A percentile compares a stretch with the other conserved stretches of the same genome.
Evolutionary conservation across 306 rosid genomes (phyloP).

Genomic region (Medicago lupulina): DNA sequence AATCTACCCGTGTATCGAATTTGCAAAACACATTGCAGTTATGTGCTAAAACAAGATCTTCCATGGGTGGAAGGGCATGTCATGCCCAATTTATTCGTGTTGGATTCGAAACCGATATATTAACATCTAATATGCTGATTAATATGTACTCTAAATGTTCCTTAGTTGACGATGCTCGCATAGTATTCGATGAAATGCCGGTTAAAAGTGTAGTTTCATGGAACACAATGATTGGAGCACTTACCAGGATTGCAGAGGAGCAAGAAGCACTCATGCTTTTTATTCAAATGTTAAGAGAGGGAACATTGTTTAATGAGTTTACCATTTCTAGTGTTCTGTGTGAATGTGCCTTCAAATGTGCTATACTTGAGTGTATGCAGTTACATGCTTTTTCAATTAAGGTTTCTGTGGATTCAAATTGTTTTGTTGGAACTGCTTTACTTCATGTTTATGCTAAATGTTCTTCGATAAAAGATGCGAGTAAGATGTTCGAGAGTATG

Average conservation of each 20-base stretch:
- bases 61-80: slow-evolving; percentile 62
- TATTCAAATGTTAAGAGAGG: slow-evolving; percentile 72
- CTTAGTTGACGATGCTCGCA: slow-evolving; percentile 55
- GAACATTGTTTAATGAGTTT: slow-evolving; percentile 67
- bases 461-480: slow-evolving; percentile 67
- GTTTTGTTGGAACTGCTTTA: slow-evolving; percentile 83
- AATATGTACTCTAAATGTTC: slow-evolving; percentile 80
- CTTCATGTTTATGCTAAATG: slow-evolving; percentile 81
- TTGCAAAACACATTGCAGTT: slow-evolving; percentile 65
- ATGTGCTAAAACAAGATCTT: slow-evolving; percentile 57
- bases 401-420: slow-evolving; percentile 68
- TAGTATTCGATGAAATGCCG: slow-evolving; percentile 70
- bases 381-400: slow-evolving; percentile 76
- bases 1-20: slow-evolving; percentile 41
- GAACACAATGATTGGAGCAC: slow-evolving; percentile 84
- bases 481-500: slow-evolving; percentile 65
- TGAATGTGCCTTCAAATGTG: slow-evolving; percentile 67
- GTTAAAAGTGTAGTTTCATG: slow-evolving; percentile 78
- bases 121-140: slow-evolving; percentile 78
- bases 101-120: slow-evolving; percentile 58
- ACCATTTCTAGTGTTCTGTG: slow-evolving; percentile 85
- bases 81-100: slow-evolving; percentile 65
- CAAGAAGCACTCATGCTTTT: slow-evolving; percentile 67
- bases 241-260: slow-evolving; percentile 60
- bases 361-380: slow-evolving; percentile 68